Conservation (phyloP, 805 yeast species). For the Blastobotrys americana region DNA sequence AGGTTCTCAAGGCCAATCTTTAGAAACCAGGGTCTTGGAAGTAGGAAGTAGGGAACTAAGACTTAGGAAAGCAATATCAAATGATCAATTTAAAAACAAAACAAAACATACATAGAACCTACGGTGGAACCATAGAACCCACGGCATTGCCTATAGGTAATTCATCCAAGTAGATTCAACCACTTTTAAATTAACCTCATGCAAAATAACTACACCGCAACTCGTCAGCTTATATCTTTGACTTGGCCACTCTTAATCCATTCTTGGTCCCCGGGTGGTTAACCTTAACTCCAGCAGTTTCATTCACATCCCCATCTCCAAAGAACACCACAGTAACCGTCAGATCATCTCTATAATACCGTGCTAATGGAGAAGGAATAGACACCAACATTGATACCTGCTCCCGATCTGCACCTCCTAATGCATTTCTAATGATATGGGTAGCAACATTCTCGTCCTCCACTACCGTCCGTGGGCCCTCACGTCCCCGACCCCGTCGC, state of each 20-base stretch:
- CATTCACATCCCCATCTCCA: constrained; percentile 37
- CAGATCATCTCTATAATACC: constrained; percentile 90
- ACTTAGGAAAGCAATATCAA: too few relatives aligned
- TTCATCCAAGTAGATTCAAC: too few relatives aligned
- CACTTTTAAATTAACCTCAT: too few relatives aligned
- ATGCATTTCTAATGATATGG: constrained; percentile 87
- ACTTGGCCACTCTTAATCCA: constrained; percentile 6
- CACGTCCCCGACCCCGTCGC: constrained; percentile 14
- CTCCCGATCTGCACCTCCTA: constrained; percentile 82
- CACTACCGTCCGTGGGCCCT: constrained; percentile 30
- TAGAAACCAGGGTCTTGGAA: not conserved
- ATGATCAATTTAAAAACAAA: too few relatives aligned
- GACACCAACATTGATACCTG: constrained; percentile 82
- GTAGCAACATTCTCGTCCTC: constrained; percentile 89
- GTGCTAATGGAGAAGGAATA: constrained; percentile 84
- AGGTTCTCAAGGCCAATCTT: constrained; percentile 34
- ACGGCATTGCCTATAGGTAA: too few relatives aligned
- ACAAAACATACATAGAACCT: too few relatives aligned
- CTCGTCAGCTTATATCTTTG: constrained; percentile 20
- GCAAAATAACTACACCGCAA: too few relatives aligned
- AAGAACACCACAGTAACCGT: constrained; percentile 95
- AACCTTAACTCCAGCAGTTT: constrained; percentile 25
- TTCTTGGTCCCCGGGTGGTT: constrained; percentile 26
- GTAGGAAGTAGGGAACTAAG: too few relatives aligned
- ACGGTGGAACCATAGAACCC: too few relatives aligned